Evolutionary conservation across 176 grass and related monocot species (phyloP).

Genomic region (Oryza glumipatula): DNA sequence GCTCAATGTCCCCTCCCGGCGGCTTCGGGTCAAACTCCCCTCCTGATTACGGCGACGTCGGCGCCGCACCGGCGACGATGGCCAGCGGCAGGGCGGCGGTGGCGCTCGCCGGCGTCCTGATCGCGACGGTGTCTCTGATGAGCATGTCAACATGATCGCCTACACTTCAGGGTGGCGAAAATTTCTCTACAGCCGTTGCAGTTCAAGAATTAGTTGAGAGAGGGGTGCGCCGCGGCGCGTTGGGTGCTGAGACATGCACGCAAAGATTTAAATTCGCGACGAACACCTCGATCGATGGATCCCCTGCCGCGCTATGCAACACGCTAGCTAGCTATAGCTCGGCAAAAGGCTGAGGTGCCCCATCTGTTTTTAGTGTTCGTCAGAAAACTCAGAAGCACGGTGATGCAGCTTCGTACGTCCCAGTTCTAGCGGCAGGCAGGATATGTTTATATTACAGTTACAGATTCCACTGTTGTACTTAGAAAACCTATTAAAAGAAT

Average conservation of each 20-base stretch:
- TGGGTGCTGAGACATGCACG: conserved; percentile 20
- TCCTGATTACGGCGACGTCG: conserved; percentile 57
- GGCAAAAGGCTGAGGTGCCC: conserved; percentile 23
- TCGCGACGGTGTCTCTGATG: conserved; percentile 36
- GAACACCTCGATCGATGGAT: not conserved
- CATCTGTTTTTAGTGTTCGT: conserved; percentile 34
- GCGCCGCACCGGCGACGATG: conserved; percentile 21
- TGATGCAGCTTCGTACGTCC: not conserved
- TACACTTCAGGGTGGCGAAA: conserved; percentile 2
- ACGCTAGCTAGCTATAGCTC: conserved; percentile 12
- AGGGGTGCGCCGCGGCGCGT: conserved; percentile 31
- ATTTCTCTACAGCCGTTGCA: conserved; percentile 8
- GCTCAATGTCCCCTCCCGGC: conserved; percentile 42
- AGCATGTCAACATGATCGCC: conserved; percentile 34
- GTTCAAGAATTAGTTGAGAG: conserved; percentile 22
- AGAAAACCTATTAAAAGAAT: conserved; percentile 20
- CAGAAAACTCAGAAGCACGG: conserved; percentile 13
- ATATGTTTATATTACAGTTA: conserved; percentile 17
- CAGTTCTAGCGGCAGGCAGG: conserved; percentile 11
- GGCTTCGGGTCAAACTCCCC: conserved; percentile 43
- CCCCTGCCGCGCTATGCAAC: not conserved
- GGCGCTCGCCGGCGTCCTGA: conserved; percentile 39
- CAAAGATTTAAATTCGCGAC: not conserved
- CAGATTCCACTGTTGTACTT: conserved; percentile 28
- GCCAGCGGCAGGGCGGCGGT: conserved; percentile 1